phyloP scores from a whole-genome alignment of 257 asterid genomes.

The Solanum habrochaites region DNA sequence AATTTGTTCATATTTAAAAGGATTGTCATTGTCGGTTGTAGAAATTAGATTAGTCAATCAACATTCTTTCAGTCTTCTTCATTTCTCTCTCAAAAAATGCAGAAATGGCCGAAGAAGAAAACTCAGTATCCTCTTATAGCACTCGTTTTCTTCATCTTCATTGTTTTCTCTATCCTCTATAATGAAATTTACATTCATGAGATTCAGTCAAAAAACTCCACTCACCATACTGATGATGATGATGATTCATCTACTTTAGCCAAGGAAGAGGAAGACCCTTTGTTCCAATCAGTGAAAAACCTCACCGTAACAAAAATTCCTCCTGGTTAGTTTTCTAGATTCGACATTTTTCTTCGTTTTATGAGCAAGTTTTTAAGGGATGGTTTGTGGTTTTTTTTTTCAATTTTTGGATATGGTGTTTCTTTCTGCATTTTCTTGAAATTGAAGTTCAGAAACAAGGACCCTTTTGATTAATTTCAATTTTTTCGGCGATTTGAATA shows the following conservation, averaged over 20 bases:
- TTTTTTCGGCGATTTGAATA: not conserved
- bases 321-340: constrained; percentile 23
- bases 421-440: not conserved
- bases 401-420: not conserved
- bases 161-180: constrained; percentile 46
- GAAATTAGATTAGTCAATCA: not conserved
- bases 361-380: not conserved
- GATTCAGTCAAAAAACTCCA: constrained; percentile 21
- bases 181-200: constrained; percentile 40
- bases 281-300: constrained; percentile 14
- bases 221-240: not conserved
- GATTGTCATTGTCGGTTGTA: not conserved
- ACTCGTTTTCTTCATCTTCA: constrained; percentile 31
- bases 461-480: not conserved
- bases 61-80: not conserved
- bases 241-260: constrained; percentile 1
- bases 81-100: constrained; percentile 11
- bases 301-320: constrained; percentile 18
- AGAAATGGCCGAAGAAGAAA: constrained; percentile 58
- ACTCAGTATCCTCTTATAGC: constrained; percentile 48
- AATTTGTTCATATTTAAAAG: not conserved
- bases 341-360: not conserved
- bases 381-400: not conserved
- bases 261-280: not conserved
- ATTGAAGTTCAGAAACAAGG: not conserved